These are phyloP conservation scores for Solanum rostratum DNA, from an alignment of 257 asterid species.

Conservation along the genomic window DNA sequence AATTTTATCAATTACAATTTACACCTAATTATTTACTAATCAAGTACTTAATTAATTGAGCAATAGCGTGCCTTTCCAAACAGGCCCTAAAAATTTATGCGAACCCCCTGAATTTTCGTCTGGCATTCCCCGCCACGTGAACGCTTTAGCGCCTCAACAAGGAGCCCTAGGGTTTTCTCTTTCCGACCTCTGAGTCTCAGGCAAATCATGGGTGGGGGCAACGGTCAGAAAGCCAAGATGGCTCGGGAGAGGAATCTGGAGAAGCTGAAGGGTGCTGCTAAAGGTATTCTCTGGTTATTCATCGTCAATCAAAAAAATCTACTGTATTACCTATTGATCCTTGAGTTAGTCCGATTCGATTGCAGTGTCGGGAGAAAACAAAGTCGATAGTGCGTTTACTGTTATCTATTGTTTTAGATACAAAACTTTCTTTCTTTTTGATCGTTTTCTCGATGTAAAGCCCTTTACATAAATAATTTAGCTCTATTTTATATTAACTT, in stretches of 20 bases:
- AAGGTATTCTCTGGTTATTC: background rate
- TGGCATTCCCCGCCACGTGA: background rate
- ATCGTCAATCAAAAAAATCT: background rate
- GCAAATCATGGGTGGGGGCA: conserved; percentile 71
- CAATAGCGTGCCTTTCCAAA: too few species aligned
- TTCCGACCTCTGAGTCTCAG: background rate
- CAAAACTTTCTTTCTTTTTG: too few species aligned
- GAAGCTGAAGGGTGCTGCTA: conserved; percentile 33
- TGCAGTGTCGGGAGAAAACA: background rate
- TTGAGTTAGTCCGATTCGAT: background rate
- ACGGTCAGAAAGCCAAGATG: conserved; percentile 73
- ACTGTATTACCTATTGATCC: background rate
- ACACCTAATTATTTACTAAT: too few species aligned
- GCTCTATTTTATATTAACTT: background rate
- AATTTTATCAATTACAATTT: too few species aligned
- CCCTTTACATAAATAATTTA: background rate
- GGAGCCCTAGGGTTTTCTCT: background rate
- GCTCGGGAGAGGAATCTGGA: conserved; percentile 78
- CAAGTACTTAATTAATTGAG: too few species aligned
- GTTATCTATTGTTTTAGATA: background rate
- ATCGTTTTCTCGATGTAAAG: too few species aligned
- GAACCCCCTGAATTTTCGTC: background rate
- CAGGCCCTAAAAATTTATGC: too few species aligned
- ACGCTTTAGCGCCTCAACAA: background rate
- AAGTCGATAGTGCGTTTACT: background rate